Base-by-base conservation (phyloP, 2,329 filamentous ascomycete genomes). In the Pezicula carpinea region DNA sequence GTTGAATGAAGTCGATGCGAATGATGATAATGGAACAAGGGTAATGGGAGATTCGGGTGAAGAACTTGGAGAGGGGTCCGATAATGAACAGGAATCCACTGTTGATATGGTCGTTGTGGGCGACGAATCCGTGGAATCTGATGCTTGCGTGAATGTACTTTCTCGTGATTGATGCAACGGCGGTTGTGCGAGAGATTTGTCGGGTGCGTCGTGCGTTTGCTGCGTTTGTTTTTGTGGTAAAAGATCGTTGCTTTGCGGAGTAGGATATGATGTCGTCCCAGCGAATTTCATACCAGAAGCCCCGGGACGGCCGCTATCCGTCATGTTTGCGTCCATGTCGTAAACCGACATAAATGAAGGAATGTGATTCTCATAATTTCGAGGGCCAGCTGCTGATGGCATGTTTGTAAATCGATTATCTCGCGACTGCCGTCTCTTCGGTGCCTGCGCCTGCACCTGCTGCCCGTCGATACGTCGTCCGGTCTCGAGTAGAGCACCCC, bases 31-130 rank as follows among this genome's bases (percentile, higher is more conserved):
- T 3, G 88, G 83, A 46, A 85, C 78, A 46, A 90, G 74, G 47
- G 87, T 85, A 46, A 86, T 73, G 1, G 90, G 89, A 3, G 93
- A 96, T 67, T 96, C 91, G 7, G 92, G 92, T 1, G 92, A 96
- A 18, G 91, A 89, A 44, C 86, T 92, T 3, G 93, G 90, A 5
- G 92, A 96, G 6, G 89, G 85, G 59, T 97, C 92, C 23, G 91
- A 91, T 41, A 93, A 76, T 23, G 89, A 88, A 7, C 89, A 92
- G 5, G 91, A 95, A 69, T 96, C 92, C 53, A 92, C 89, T 17
- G 89, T 96, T 5, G 90, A 96, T 42, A 93, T 80, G 2, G 92
- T 96, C 3, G 91, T 96, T 6, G 92, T 97, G 1, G 93, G 93
- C 7, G 92, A 97, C 18, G 92, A 96, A 61, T 96, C 91, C 35